Conservation (phyloP, 2,329 filamentous ascomycete species). For the Aureobasidium mangrovei region DNA sequence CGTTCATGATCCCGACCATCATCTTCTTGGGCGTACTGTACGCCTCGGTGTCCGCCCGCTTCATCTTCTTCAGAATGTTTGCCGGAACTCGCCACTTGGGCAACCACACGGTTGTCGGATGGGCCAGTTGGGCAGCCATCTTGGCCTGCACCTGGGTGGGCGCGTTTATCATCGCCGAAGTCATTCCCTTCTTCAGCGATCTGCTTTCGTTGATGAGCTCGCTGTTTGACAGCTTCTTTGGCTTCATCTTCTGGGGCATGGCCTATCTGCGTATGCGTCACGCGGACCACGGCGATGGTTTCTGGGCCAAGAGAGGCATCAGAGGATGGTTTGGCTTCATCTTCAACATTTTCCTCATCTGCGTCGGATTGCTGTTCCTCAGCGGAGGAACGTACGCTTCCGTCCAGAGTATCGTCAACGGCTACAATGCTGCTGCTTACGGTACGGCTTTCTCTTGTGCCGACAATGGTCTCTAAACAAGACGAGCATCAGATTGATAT, state of each 20-base stretch:
- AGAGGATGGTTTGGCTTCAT: conserved; percentile 46
- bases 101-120: conserved; percentile 72
- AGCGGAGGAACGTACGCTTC: conserved; percentile 67
- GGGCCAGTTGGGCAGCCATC: conserved; percentile 69
- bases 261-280: conserved; percentile 69
- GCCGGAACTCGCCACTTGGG: conserved; percentile 69
- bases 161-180: conserved; percentile 85
- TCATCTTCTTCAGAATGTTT: conserved; percentile 87
- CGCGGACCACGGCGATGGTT: conserved; percentile 50
- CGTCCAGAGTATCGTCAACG: conserved; percentile 65
- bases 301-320: conserved; percentile 46
- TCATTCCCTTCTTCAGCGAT: conserved; percentile 61
- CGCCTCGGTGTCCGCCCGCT: conserved; percentile 79
- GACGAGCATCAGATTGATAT: no score
- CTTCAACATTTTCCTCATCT: conserved; percentile 65
- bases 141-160: conserved; percentile 68
- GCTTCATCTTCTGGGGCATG: conserved; percentile 90
- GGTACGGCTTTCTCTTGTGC: conserved; percentile 67
- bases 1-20: conserved; percentile 90
- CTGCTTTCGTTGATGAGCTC: conserved; percentile 68
- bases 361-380: conserved; percentile 71
- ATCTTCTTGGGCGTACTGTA: conserved; percentile 89
- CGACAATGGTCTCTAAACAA: conserved; percentile 45
- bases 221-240: conserved; percentile 86
- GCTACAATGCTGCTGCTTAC: conserved; percentile 57